A percentile compares a stretch with the other conserved stretches of the same genome.
Conservation (phyloP, 371 early-diverging fungal genomes). For the Haplosporangium sp. region DNA sequence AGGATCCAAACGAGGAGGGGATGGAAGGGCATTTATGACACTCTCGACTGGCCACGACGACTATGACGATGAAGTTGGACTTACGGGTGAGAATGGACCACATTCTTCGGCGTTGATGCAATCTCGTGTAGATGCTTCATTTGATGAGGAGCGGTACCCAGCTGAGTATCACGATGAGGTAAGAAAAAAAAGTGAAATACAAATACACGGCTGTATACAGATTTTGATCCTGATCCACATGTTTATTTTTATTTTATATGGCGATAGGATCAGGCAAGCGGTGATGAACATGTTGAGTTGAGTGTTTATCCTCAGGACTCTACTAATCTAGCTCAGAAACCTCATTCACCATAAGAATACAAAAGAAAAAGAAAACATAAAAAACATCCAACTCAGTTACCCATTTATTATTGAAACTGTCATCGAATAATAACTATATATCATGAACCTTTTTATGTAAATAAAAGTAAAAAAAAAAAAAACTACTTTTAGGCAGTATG, state of each 20-base stretch:
- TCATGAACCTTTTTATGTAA: not conserved
- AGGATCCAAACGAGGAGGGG: slow-evolving; percentile 18
- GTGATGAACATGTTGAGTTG: slow-evolving; percentile 31
- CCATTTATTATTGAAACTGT: not conserved
- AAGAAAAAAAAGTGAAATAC: not conserved
- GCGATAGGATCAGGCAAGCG: slow-evolving; percentile 8
- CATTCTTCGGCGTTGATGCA: slow-evolving; percentile 52
- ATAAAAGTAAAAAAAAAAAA: no score
- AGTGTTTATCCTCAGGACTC: slow-evolving; percentile 36
- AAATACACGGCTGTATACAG: not conserved
- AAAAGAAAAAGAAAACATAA: not conserved
- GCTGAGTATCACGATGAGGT: slow-evolving; percentile 43
- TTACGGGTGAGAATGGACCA: slow-evolving; percentile 52
- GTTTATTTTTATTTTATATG: not conserved
- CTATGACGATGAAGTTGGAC: slow-evolving; percentile 35
- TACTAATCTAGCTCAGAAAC: slow-evolving; percentile 24
- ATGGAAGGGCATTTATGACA: slow-evolving; percentile 40
- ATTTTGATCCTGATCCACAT: not conserved
- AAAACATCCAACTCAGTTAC: not conserved
- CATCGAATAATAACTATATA: not conserved
- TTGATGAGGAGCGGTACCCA: slow-evolving; percentile 48
- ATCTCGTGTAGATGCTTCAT: slow-evolving; percentile 39
- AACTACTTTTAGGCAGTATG: slow-evolving; percentile 3
- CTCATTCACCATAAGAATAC: slow-evolving; percentile 9
- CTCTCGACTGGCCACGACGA: slow-evolving; percentile 29